Percentiles rank a stretch among this genome's conserved stretches.
Evolutionary conservation across 2,329 filamentous ascomycete species (phyloP).

Genomic region (Penicillium sp.): DNA sequence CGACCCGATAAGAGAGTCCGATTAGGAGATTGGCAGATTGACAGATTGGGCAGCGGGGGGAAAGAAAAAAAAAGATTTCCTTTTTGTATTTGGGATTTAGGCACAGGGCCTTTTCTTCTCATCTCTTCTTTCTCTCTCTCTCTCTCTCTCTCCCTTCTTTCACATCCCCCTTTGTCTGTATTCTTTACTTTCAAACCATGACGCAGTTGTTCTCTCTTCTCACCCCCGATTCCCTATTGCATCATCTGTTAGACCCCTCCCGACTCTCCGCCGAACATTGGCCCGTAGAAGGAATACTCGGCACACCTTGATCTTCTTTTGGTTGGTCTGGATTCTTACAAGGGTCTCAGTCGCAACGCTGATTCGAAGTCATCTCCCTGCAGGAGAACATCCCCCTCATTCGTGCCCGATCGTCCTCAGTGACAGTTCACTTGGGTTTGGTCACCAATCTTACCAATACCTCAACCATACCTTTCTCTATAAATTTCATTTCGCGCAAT

Average conservation of each 20-base stretch:
- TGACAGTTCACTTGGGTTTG: conserved; percentile 9
- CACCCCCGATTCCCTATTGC: conserved; percentile 27
- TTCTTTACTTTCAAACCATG: conserved; percentile 31
- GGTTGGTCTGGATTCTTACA: conserved; percentile 1
- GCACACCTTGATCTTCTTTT: conserved; percentile 14
- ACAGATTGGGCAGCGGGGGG: neutral
- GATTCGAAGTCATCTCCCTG: conserved; percentile 5
- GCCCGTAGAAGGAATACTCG: conserved; percentile 11
- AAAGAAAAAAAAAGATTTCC: neutral
- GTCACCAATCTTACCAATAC: neutral
- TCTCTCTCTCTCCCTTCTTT: conserved; percentile 1
- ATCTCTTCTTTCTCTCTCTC: neutral
- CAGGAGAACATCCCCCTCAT: conserved; percentile 4
- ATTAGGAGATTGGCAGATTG: neutral
- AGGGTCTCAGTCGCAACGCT: neutral
- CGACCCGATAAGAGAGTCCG: neutral
- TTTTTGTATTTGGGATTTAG: conserved; percentile 11
- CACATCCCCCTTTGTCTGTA: conserved; percentile 2
- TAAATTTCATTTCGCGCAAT: neutral
- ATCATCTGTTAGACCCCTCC: conserved; percentile 28
- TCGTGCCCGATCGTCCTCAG: conserved; percentile 15
- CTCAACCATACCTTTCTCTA: neutral
- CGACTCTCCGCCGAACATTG: conserved; percentile 13
- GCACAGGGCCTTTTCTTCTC: conserved; percentile 11
- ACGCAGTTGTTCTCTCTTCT: conserved; percentile 33